Evolutionary conservation across 768 basidiomycete species (phyloP).

Genomic region (Phallus indusiatus): DNA sequence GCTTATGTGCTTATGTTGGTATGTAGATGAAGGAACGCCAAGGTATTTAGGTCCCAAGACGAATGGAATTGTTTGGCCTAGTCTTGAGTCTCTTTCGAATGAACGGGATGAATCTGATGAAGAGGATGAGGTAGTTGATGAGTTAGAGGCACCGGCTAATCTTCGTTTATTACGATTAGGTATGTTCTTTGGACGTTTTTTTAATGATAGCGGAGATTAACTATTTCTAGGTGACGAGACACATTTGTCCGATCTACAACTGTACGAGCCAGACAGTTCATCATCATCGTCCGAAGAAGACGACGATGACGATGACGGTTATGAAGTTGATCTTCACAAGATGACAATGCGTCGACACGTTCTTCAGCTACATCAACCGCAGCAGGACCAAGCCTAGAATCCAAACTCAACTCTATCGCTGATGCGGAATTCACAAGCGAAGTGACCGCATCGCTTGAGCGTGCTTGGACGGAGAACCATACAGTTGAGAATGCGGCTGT

Average conservation of each 20-base stretch:
- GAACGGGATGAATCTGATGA: conserved; percentile 47
- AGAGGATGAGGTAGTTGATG: conserved; percentile 47
- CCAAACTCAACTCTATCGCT: conserved; percentile 27
- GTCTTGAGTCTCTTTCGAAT: conserved; percentile 17
- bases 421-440: conserved; percentile 69
- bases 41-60: neutral
- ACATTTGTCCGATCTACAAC: conserved; percentile 44
- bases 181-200: conserved; percentile 17
- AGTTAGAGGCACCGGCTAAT: conserved; percentile 48
- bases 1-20: conserved; percentile 82
- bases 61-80: conserved; percentile 13
- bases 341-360: conserved; percentile 31
- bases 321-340: conserved; percentile 23
- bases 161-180: conserved; percentile 71
- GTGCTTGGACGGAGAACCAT: conserved; percentile 88
- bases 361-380: conserved; percentile 30
- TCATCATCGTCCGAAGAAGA: conserved; percentile 30
- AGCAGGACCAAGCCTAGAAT: conserved; percentile 26
- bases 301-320: conserved; percentile 22
- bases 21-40: conserved; percentile 34
- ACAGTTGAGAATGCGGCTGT: conserved; percentile 88
- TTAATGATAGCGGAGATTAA: neutral
- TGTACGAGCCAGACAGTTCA: conserved; percentile 49
- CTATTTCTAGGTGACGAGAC: conserved; percentile 40
- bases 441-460: conserved; percentile 76